Conservation (phyloP, 2,329 filamentous ascomycete genomes). For the Trichoderma sp. region DNA sequence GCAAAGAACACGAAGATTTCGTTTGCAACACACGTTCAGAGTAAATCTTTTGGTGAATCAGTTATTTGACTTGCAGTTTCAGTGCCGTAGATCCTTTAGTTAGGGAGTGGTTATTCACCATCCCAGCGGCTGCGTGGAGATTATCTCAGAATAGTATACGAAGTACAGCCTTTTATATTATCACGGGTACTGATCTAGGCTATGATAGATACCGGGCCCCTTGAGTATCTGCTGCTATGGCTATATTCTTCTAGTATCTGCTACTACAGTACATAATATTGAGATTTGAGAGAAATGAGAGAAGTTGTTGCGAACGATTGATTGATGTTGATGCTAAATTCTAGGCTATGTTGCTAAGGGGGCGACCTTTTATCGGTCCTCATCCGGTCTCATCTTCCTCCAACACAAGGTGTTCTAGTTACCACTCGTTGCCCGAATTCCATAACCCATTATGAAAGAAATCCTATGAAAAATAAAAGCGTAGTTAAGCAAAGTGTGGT, state of each 20-base stretch:
- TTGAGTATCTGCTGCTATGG: background rate
- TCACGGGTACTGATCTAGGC: background rate
- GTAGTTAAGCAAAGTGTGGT: too few relatives aligned
- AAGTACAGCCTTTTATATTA: background rate
- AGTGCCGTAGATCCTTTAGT: background rate
- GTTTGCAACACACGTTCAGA: background rate
- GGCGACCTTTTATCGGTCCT: too few relatives aligned
- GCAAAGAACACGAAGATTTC: background rate
- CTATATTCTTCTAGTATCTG: background rate
- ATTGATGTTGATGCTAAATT: too few relatives aligned
- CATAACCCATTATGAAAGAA: too few relatives aligned
- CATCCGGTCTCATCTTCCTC: too few relatives aligned
- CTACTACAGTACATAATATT: background rate
- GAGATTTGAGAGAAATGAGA: too few relatives aligned
- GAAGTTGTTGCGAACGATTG: too few relatives aligned
- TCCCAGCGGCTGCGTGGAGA: background rate
- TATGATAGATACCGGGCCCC: background rate
- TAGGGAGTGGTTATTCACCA: background rate
- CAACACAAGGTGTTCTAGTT: too few relatives aligned
- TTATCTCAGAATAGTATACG: background rate
- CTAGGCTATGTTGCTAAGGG: too few relatives aligned
- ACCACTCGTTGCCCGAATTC: too few relatives aligned
- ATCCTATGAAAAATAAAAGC: too few relatives aligned
- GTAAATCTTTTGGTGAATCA: background rate
- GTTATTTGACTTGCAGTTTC: background rate